Evolutionary conservation across 2,329 filamentous ascomycete species (phyloP).

Genomic region (Metarhizium brunneum): DNA sequence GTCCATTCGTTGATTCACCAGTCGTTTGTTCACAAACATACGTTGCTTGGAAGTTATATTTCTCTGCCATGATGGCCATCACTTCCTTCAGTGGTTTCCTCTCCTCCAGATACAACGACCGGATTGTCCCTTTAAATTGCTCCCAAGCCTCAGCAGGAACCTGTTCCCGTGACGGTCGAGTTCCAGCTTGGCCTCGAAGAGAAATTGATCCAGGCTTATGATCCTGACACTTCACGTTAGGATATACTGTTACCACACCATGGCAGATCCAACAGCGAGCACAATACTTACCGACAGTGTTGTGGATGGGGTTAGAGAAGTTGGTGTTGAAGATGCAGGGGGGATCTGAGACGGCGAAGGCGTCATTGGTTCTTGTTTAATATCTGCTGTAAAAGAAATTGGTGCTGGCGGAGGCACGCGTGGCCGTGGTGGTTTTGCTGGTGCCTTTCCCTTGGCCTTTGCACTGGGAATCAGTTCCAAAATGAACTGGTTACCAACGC

Average conservation of each 20-base stretch:
- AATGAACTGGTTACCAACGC: constrained; percentile 24
- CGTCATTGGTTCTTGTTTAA: constrained; percentile 22
- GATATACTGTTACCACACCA: not conserved
- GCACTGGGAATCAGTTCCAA: constrained; percentile 24
- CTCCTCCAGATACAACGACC: constrained; percentile 37
- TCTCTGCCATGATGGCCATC: constrained; percentile 39
- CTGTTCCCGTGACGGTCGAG: constrained; percentile 31
- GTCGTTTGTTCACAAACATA: constrained; percentile 19
- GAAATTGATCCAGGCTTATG: constrained; percentile 19
- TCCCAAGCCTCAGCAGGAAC: constrained; percentile 39
- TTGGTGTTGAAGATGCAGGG: constrained; percentile 13
- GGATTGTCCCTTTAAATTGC: constrained; percentile 35
- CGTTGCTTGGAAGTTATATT: constrained; percentile 39
- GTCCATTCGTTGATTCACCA: not conserved
- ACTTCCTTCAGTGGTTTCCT: constrained; percentile 42
- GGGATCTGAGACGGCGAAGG: constrained; percentile 16
- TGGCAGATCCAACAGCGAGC: not conserved
- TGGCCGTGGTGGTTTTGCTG: constrained; percentile 22
- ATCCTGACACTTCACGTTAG: constrained; percentile 11
- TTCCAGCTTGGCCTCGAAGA: constrained; percentile 21
- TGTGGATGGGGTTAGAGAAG: not conserved
- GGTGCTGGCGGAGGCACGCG: constrained; percentile 14
- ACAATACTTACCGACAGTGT: constrained; percentile 16
- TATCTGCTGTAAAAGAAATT: constrained; percentile 14
- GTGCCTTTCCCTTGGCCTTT: constrained; percentile 25